A percentile compares a stretch with the other conserved stretches of the same genome.
phyloP scores from a whole-genome alignment of 2,329 filamentous ascomycete genomes.

The Botryosphaeria agaves region DNA sequence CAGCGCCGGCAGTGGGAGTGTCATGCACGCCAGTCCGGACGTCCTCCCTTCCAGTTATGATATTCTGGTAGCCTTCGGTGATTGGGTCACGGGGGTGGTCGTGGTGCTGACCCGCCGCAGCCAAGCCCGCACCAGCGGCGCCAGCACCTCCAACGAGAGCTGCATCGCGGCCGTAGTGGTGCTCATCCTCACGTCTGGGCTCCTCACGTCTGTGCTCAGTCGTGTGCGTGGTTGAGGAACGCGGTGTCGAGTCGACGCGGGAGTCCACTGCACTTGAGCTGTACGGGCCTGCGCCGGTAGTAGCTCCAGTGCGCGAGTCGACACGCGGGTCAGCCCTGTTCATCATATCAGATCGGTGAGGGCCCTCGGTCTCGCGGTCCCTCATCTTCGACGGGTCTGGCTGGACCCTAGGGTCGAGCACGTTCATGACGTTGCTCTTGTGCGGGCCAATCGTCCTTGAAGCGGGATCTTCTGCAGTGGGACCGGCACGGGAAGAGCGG shows the following conservation, averaged over 20 bases:
- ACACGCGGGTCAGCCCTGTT: slow-evolving; percentile 9
- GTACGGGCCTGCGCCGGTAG: neutral
- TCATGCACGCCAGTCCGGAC: too few relatives aligned
- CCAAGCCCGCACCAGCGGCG: slow-evolving; percentile 8
- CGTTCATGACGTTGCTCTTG: slow-evolving; percentile 9
- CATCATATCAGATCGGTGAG: slow-evolving; percentile 6
- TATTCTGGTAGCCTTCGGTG: slow-evolving; percentile 4
- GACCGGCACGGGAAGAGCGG: neutral
- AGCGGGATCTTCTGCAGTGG: slow-evolving; percentile 6
- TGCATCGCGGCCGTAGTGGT: slow-evolving; percentile 16
- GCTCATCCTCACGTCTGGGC: slow-evolving; percentile 3
- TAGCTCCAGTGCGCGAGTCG: slow-evolving; percentile 1
- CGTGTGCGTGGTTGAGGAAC: too few relatives aligned
- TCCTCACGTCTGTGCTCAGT: slow-evolving; percentile 1
- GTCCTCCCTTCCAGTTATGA: too few relatives aligned
- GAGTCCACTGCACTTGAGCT: neutral
- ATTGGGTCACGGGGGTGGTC: neutral
- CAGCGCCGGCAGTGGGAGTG: slow-evolving; percentile 1
- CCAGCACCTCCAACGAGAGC: slow-evolving; percentile 13
- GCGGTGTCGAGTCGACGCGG: neutral
- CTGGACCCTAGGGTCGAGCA: slow-evolving; percentile 9
- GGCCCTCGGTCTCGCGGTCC: slow-evolving; percentile 7
- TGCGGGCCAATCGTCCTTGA: slow-evolving; percentile 11
- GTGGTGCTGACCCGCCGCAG: slow-evolving; percentile 1
- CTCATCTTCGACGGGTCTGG: slow-evolving; percentile 12